phyloP scores from a whole-genome alignment of 495 filamentous ascomycete genomes.

The Aspergillus sclerotiicarbonarius region DNA sequence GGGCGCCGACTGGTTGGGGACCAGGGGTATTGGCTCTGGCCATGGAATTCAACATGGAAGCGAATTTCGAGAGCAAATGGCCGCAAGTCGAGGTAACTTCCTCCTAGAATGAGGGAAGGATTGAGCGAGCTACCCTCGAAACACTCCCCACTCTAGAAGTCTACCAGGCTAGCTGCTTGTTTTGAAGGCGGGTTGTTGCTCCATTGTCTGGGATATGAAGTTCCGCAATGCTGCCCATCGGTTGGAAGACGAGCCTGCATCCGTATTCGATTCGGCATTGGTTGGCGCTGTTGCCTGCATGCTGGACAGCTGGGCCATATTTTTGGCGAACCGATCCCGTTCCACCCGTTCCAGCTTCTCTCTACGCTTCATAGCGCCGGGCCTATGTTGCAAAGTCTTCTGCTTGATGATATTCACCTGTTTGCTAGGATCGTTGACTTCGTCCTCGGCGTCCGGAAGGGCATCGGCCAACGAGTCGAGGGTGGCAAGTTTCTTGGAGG shows the following conservation, averaged over 20 bases:
- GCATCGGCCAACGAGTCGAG: conserved; percentile 76
- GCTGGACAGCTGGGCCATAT: conserved; percentile 63
- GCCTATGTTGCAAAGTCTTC: conserved; percentile 66
- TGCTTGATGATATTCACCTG: conserved; percentile 57
- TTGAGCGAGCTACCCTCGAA: background rate
- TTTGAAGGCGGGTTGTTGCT: conserved; percentile 66
- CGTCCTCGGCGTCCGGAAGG: conserved; percentile 56
- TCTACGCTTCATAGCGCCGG: conserved; percentile 79
- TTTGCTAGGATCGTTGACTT: conserved; percentile 31
- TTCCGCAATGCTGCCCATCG: conserved; percentile 67
- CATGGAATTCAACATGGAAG: background rate
- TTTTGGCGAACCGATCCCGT: conserved; percentile 76
- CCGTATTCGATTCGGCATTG: conserved; percentile 15
- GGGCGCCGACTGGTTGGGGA: background rate
- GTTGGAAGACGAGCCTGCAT: conserved; percentile 46
- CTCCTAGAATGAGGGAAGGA: background rate
- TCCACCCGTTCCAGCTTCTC: conserved; percentile 75
- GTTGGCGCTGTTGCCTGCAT: conserved; percentile 23
- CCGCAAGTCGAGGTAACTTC: background rate
- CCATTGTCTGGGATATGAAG: conserved; percentile 72
- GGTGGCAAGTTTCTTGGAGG: conserved; percentile 72
- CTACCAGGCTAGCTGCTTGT: conserved; percentile 27
- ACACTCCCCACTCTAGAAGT: background rate
- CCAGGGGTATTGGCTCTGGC: background rate
- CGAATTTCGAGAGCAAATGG: background rate